Evolutionary conservation across 768 basidiomycete species (phyloP).

Genomic region (Kondoa malvinella): DNA sequence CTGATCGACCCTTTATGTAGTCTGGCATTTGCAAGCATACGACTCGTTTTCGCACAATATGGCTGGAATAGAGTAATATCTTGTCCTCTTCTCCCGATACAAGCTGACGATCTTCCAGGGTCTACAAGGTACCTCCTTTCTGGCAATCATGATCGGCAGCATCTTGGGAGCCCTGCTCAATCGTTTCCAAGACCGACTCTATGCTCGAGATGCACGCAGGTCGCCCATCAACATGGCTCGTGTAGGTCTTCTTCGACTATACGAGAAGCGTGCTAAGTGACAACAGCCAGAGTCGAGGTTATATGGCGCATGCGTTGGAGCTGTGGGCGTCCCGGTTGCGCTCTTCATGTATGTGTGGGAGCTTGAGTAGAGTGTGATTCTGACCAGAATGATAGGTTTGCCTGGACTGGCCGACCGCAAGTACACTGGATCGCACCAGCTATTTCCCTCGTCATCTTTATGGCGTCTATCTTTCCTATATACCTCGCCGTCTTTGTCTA

Average conservation of each 20-base stretch:
- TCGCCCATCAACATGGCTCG: not conserved
- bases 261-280: not conserved
- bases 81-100: not conserved
- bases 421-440: slow-evolving; percentile 13
- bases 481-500: slow-evolving; percentile 12
- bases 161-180: not conserved
- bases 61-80: not conserved
- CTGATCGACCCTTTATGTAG: too few species aligned
- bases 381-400: not conserved
- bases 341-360: slow-evolving; percentile 8
- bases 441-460: slow-evolving; percentile 8
- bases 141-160: not conserved
- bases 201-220: not conserved
- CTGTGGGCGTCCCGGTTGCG: slow-evolving; percentile 3
- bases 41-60: too few species aligned
- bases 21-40: too few species aligned
- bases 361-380: not conserved
- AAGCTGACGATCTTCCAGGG: not conserved
- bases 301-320: slow-evolving; percentile 12
- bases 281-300: slow-evolving; percentile 13
- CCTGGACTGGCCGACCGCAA: not conserved
- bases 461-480: slow-evolving; percentile 12
- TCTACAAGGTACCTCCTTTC: not conserved
- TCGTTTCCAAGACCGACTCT: not conserved
- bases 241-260: not conserved